phyloP scores from a whole-genome alignment of 108 stramenopile genomes.

The Fistulifera pelliculosa region DNA sequence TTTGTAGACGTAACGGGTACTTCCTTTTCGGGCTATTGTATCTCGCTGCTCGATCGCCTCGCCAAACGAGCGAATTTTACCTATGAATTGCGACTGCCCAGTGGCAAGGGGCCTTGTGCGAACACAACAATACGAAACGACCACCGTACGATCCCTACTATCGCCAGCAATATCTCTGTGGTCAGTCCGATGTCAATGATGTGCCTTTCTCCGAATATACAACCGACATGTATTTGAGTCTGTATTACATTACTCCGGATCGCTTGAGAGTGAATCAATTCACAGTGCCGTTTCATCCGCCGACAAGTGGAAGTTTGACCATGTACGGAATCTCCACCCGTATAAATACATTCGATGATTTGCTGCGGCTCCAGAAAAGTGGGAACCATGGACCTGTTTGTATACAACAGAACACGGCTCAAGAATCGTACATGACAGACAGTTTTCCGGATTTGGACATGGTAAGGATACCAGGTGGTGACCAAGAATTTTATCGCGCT shows the following conservation, averaged over 20 bases:
- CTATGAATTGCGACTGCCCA: slow-evolving; percentile 17
- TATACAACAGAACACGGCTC: slow-evolving; percentile 8
- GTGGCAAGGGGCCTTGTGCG: slow-evolving; percentile 20
- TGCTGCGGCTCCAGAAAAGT: slow-evolving; percentile 1
- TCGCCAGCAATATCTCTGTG: slow-evolving; percentile 21
- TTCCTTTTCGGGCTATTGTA: slow-evolving; percentile 14
- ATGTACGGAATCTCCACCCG: slow-evolving; percentile 23
- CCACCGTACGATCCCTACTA: slow-evolving; percentile 9
- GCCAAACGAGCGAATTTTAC: slow-evolving; percentile 19
- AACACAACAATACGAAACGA: not conserved
- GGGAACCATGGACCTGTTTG: too few species aligned
- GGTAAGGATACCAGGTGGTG: not conserved
- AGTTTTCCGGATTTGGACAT: slow-evolving; percentile 19
- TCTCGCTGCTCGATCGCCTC: slow-evolving; percentile 12
- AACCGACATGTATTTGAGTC: slow-evolving; percentile 24
- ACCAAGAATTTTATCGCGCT: slow-evolving; percentile 11
- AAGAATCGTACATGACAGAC: slow-evolving; percentile 1
- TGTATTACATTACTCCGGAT: slow-evolving; percentile 22
- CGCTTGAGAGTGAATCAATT: slow-evolving; percentile 16
- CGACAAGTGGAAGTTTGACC: slow-evolving; percentile 10
- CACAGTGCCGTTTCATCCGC: slow-evolving; percentile 19
- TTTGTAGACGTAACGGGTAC: slow-evolving; percentile 11
- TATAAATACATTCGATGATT: slow-evolving; percentile 6
- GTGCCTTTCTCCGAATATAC: not conserved
- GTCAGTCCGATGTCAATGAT: slow-evolving; percentile 24